Base-by-base conservation (phyloP, 192 early-diverging fungal species). In the Endogone sp. region DNA sequence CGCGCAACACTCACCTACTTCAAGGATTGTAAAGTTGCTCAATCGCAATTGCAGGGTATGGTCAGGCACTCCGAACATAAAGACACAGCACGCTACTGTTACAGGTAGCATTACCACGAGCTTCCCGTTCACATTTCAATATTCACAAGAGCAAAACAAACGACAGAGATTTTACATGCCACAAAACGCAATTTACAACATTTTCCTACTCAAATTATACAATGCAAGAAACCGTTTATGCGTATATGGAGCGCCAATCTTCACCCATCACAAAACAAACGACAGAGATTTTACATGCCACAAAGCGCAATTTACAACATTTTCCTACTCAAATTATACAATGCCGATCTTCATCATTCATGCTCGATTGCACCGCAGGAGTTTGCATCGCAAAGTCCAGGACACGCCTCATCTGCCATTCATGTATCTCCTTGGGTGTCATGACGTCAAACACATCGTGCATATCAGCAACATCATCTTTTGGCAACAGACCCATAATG, bases 301-400 rank as follows among this genome's bases (percentile, higher is more conserved):
- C 1, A 49, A 49, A 49, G 16, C 1, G 37, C 37, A 49, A 49
- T 49, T 49, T 49, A 49, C 37, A 49, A 49, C 37, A 49, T 1
- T 49, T 49, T 49, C 37, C 37, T 49, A 49, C 37, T 49, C 1
- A 49, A 49, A 49, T 49, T 16, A 49, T 49, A 49, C 1, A 44
- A 44, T 44, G 37, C 37, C 37, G 16, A 1, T 49, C 1, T 49
- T 49, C 37, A 49, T 0, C 37, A 6, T 1, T 49, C 37, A 49
- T 1, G 37, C 37, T 49, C 1, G 37, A 49, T 49, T 49, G 37
- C 37, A 49, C 1, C 1, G 37, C 37, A 49, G 60, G 60, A 29
- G 60, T 61, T 26, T 61, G 60, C 62, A 32, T 63, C 62, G 2
- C 26, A 63, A 63, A 63, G 37, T 63, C 26, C n/a, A 63, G 62